Percentiles rank a stretch among this genome's conserved stretches.
phyloP scores from a whole-genome alignment of 768 basidiomycete species.

The Naganishia friedmannii region DNA sequence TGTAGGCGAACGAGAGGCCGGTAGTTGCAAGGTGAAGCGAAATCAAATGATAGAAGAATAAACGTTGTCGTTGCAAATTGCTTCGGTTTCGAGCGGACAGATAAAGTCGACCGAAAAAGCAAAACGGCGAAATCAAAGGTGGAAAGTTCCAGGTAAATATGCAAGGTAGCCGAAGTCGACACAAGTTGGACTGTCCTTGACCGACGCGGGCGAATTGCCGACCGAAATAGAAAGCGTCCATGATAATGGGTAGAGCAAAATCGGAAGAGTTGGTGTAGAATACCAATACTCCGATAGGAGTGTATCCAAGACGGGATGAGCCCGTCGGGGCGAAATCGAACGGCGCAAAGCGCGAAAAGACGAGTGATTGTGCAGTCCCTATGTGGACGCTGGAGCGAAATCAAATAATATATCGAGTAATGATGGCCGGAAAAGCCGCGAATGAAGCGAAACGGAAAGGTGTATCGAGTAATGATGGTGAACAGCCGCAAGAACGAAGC shows the following conservation, averaged over 20 bases:
- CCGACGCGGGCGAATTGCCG: too few species aligned
- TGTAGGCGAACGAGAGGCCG: too few species aligned
- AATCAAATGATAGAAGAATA: neutral
- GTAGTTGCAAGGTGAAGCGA: neutral
- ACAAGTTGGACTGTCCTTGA: neutral
- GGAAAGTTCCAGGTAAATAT: neutral
- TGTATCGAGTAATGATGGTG: neutral
- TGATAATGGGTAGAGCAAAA: neutral
- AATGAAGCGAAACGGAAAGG: constrained; percentile 17
- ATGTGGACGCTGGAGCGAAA: neutral
- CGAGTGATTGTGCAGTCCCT: neutral
- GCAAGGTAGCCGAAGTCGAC: neutral
- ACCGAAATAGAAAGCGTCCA: neutral
- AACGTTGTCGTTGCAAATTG: neutral
- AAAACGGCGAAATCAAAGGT: neutral
- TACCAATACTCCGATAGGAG: neutral
- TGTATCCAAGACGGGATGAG: neutral
- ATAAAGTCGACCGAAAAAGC: neutral
- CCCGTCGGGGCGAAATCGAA: neutral
- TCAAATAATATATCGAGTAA: neutral
- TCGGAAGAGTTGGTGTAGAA: neutral
- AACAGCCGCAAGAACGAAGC: constrained; percentile 3
- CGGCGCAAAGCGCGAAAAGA: neutral
- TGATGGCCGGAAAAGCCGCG: neutral
- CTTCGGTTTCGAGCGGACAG: neutral